These are phyloP conservation scores for Carex kokanica DNA, from an alignment of 176 grass and related monocot species.

Conservation along the genomic window DNA sequence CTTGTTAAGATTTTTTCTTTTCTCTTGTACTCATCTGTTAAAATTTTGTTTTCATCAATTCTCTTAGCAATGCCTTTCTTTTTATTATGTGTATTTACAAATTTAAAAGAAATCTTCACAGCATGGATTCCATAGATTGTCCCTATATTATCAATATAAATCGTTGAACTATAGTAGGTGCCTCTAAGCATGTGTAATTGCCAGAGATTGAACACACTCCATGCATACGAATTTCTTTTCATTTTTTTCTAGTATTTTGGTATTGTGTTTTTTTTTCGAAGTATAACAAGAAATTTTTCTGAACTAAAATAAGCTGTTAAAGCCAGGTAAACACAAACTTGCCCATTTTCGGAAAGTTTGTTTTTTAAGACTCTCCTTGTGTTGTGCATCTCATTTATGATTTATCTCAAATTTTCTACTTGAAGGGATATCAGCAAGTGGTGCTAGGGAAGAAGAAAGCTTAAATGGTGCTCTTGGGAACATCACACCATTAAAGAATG, in stretches of 20 bases:
- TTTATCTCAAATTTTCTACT: slow-evolving; percentile 24
- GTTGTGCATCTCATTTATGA: slow-evolving; percentile 6
- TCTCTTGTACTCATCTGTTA: background rate
- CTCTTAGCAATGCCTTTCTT: background rate
- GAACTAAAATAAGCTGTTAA: background rate
- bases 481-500: slow-evolving; percentile 50
- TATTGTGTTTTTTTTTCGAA: background rate
- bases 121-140: background rate
- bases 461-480: slow-evolving; percentile 25
- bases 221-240: background rate
- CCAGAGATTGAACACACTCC: background rate
- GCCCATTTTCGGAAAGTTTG: background rate
- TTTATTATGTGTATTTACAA: background rate
- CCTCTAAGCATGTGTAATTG: background rate
- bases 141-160: background rate
- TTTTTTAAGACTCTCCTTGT: background rate
- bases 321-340: background rate
- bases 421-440: slow-evolving; percentile 52
- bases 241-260: too few relatives aligned
- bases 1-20: background rate
- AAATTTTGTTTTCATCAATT: background rate
- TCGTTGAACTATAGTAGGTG: background rate
- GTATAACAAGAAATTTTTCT: background rate
- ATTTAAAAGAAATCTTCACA: background rate
- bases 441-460: slow-evolving; percentile 51